phyloP scores from a whole-genome alignment of 768 basidiomycete genomes.

The Paxillus involutus region DNA sequence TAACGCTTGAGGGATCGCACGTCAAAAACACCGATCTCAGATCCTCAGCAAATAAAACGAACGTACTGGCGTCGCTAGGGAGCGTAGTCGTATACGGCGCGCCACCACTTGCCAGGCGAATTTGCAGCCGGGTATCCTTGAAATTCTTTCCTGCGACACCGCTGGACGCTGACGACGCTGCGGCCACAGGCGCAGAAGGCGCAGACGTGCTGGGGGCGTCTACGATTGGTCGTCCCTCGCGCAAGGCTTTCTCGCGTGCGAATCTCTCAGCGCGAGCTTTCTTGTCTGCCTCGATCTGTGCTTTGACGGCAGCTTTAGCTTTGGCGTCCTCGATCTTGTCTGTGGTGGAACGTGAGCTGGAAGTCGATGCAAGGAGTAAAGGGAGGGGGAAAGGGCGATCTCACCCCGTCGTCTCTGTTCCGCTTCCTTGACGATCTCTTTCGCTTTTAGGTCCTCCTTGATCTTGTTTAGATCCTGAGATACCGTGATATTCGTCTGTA shows the following conservation, averaged over 20 bases:
- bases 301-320: constrained; percentile 84
- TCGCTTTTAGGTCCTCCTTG: constrained; percentile 74
- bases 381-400: too few species aligned
- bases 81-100: constrained; percentile 82
- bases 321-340: constrained; percentile 90
- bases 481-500: background rate
- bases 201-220: constrained; percentile 30
- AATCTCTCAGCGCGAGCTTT: constrained; percentile 82
- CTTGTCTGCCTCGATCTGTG: constrained; percentile 95
- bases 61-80: constrained; percentile 75
- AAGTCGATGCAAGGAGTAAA: background rate
- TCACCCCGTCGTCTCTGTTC: constrained; percentile 78
- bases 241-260: constrained; percentile 87
- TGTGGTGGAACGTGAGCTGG: constrained; percentile 26
- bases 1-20: constrained; percentile 50
- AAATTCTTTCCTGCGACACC: constrained; percentile 68
- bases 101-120: constrained; percentile 74
- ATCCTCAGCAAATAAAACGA: background rate
- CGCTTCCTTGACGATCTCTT: constrained; percentile 82
- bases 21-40: background rate
- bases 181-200: constrained; percentile 33
- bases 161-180: constrained; percentile 36
- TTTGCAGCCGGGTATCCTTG: constrained; percentile 86
- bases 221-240: constrained; percentile 66
- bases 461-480: constrained; percentile 66